These are phyloP conservation scores for Candida sanyiensis DNA, from an alignment of 805 yeast genomes.

Conservation along the genomic window DNA sequence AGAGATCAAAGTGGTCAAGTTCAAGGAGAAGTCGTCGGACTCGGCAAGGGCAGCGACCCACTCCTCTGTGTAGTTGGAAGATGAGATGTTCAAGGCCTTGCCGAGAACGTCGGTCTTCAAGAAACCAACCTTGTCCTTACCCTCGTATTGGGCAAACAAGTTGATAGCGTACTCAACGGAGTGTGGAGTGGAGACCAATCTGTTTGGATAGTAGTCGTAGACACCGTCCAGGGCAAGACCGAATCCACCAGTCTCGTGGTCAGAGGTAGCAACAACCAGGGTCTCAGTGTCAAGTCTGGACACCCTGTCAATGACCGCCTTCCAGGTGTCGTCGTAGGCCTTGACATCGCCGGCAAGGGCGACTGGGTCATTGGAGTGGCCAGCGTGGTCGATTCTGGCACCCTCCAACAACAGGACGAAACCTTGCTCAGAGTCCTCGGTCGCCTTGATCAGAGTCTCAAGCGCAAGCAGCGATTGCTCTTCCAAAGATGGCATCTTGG, in stretches of 20 bases:
- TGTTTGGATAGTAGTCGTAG: slow-evolving; percentile 81
- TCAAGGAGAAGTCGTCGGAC: slow-evolving; percentile 32
- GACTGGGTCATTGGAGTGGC: slow-evolving; percentile 87
- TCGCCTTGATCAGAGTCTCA: slow-evolving; percentile 58
- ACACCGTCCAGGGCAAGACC: slow-evolving; percentile 78
- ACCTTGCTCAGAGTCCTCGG: slow-evolving; percentile 71
- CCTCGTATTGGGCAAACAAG: slow-evolving; percentile 35
- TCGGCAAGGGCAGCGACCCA: slow-evolving; percentile 45
- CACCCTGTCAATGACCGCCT: slow-evolving; percentile 66
- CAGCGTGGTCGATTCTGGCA: slow-evolving; percentile 91
- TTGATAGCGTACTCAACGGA: slow-evolving; percentile 66
- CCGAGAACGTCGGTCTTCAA: slow-evolving; percentile 49
- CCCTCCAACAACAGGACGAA: slow-evolving; percentile 85
- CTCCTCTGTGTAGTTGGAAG: slow-evolving; percentile 28
- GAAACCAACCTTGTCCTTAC: slow-evolving; percentile 36
- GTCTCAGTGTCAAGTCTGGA: slow-evolving; percentile 70
- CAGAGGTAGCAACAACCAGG: slow-evolving; percentile 73
- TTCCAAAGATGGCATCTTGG: slow-evolving; percentile 63
- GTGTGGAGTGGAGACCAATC: slow-evolving; percentile 55
- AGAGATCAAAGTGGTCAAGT: slow-evolving; percentile 63
- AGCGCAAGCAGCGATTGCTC: slow-evolving; percentile 75
- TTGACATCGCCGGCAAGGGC: slow-evolving; percentile 88
- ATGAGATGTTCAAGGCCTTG: slow-evolving; percentile 18
- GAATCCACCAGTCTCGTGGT: slow-evolving; percentile 93
- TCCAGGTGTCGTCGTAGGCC: slow-evolving; percentile 77